These are phyloP conservation scores for Emergomyces pasteurianus DNA, from an alignment of 2,329 filamentous ascomycete species.

Conservation along the genomic window DNA sequence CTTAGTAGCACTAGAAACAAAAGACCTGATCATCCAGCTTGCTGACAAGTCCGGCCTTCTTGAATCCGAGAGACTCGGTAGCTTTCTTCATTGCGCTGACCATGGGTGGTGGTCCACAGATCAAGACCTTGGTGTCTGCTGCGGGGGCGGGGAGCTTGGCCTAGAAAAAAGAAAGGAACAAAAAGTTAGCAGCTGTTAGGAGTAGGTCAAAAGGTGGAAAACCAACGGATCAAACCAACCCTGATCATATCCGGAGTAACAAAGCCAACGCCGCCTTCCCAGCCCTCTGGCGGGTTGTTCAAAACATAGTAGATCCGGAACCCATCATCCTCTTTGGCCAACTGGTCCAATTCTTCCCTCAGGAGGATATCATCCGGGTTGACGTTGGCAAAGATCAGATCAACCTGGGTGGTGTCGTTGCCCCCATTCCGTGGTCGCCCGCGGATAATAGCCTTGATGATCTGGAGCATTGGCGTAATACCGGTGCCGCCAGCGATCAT, in stretches of 20 bases:
- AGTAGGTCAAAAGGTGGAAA: background rate
- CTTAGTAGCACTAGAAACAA: conserved; percentile 58
- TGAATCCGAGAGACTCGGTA: conserved; percentile 74
- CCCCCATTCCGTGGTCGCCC: conserved; percentile 52
- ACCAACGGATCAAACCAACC: conserved; percentile 38
- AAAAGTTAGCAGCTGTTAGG: conserved; percentile 13
- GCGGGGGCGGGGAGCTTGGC: conserved; percentile 62
- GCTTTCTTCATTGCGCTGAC: conserved; percentile 94
- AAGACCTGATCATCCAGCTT: conserved; percentile 98
- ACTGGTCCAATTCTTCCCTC: conserved; percentile 75
- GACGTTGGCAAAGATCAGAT: conserved; percentile 96
- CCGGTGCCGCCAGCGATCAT: conserved; percentile 98
- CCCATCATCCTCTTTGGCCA: conserved; percentile 63
- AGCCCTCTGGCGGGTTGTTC: conserved; percentile 86
- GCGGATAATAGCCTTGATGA: conserved; percentile 79
- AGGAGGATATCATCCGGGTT: conserved; percentile 85
- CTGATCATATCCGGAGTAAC: conserved; percentile 94
- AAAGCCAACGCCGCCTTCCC: conserved; percentile 87
- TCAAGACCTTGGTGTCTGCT: conserved; percentile 78
- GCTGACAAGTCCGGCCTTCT: conserved; percentile 88
- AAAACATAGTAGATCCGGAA: conserved; percentile 91
- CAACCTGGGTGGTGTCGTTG: conserved; percentile 77
- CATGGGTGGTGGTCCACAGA: conserved; percentile 96
- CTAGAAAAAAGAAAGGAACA: conserved; percentile 14
- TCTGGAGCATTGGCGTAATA: conserved; percentile 97